Percentiles rank a stretch among this genome's conserved stretches.
These are phyloP conservation scores for Myxozyma mucilagina DNA, from an alignment of 805 yeast species.

Conservation along the genomic window DNA sequence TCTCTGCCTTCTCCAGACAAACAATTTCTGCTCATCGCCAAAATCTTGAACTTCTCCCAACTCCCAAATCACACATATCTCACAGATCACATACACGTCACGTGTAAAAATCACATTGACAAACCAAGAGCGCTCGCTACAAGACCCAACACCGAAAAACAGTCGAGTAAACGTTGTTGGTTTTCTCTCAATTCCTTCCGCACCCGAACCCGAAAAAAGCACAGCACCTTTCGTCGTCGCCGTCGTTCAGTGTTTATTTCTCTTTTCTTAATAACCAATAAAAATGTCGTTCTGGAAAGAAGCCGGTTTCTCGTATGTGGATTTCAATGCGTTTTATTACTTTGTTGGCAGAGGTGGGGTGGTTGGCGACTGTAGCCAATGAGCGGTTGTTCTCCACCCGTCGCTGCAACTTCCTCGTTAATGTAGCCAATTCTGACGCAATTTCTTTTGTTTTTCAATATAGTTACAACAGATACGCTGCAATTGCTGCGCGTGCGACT, in stretches of 20 bases:
- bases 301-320: conserved; percentile 39
- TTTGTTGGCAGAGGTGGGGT: background rate
- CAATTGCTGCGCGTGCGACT: conserved; percentile 85
- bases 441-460: background rate
- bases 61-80: background rate
- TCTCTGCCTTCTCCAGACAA: no score
- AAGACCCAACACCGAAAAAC: no score
- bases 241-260: background rate
- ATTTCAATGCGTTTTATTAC: conserved; percentile 26
- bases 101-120: no score
- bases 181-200: no score
- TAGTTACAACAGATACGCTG: conserved; percentile 82
- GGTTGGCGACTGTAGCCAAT: background rate
- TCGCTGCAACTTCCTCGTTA: no score
- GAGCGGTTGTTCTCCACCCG: no score
- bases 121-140: no score
- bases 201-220: no score
- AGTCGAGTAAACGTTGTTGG: no score
- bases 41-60: background rate
- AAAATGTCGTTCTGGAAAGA: conserved; percentile 44
- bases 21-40: background rate
- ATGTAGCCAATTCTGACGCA: no score
- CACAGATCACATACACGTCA: background rate
- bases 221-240: background rate
- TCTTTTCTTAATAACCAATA: background rate